Conservation (phyloP, 192 early-diverging fungal species). For the Rhizophagus clarus region DNA sequence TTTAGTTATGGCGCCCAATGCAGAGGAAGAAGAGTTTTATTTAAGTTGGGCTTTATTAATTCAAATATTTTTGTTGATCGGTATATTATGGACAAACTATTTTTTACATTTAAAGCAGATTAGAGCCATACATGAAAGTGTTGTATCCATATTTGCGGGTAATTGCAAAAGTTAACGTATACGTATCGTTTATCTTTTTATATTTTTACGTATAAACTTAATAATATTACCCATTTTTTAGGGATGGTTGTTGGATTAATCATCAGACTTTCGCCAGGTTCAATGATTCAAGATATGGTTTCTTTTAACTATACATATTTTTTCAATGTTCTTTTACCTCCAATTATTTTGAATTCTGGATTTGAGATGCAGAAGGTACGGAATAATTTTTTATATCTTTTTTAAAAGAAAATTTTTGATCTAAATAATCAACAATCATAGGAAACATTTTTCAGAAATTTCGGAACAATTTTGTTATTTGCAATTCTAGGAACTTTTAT, state of each 20-base stretch:
- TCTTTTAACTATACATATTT: constrained; percentile 91
- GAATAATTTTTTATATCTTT: not conserved
- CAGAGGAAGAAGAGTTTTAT: constrained; percentile 68
- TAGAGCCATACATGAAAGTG: constrained; percentile 91
- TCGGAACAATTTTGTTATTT: constrained; percentile 88
- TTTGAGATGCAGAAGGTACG: constrained; percentile 88
- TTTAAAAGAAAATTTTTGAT: not conserved
- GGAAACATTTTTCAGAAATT: constrained; percentile 84
- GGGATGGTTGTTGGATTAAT: constrained; percentile 72
- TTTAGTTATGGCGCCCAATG: not conserved
- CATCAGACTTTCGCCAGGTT: constrained; percentile 57
- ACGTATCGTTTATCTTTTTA: not conserved
- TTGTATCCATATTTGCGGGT: constrained; percentile 85
- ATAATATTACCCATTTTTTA: constrained; percentile 12
- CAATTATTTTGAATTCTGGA: constrained; percentile 96
- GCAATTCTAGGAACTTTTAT: constrained; percentile 93
- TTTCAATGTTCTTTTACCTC: constrained; percentile 95
- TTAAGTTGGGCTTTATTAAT: constrained; percentile 86
- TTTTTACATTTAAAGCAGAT: constrained; percentile 85
- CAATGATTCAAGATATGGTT: constrained; percentile 75
- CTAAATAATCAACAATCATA: constrained; percentile 31
- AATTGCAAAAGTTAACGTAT: not conserved
- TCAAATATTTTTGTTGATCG: constrained; percentile 79
- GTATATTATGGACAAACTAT: constrained; percentile 87
- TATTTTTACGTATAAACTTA: not conserved